Evolutionary conservation across 352 stramenopile genomes (phyloP), one percentile per base, ranked within the genome.

Genomic region (Globisporangium spiculum): DNA sequence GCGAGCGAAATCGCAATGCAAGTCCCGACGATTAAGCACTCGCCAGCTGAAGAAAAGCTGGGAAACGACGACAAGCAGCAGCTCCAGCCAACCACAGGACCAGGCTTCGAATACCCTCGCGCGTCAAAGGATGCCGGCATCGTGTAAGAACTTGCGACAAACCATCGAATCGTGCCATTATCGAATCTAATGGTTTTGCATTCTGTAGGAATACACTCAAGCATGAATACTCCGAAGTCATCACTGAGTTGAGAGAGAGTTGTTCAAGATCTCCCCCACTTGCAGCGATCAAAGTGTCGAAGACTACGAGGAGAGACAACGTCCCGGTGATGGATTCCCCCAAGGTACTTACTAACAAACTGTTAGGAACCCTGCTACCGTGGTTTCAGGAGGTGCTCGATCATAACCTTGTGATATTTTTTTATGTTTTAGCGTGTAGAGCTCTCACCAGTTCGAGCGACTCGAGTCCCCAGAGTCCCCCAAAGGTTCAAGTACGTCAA

Each of bases 401-500:
- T 52, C 4, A 9, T 22, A 38, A 38, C 53, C 5, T 59, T 59
- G 53, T 24, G 26, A 18, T 60, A 18, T 5, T 62, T 26, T 24
- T 52, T 22, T 12, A 26, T 32, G 6, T 7, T 36, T 22, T 10
- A 68, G 63, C 20, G 9, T 12, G 52, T 16, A 5, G 63, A 68
- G 8, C 53, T 68, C 6, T 56, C 54, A 16, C 63, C 63, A 14
- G 38, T 68, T 22, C 53, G 53, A 22, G 26, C 26, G 5, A 32
- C 18, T 63, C 63, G 53, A 30, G 24, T 56, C 26, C 20, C 36
- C 3, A 63, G 32, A 41, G 58, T 36, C 18, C 12, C 4, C 12
- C 63, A 68, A 3, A 41, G 63, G 63, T 68, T 63, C 63, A 68
- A 68, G 63, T 68, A 10, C 56, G 54, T 4, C 59, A 76, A 24